Base-by-base conservation (phyloP, 2,329 filamentous ascomycete species). In the Sporothrix humicola region DNA sequence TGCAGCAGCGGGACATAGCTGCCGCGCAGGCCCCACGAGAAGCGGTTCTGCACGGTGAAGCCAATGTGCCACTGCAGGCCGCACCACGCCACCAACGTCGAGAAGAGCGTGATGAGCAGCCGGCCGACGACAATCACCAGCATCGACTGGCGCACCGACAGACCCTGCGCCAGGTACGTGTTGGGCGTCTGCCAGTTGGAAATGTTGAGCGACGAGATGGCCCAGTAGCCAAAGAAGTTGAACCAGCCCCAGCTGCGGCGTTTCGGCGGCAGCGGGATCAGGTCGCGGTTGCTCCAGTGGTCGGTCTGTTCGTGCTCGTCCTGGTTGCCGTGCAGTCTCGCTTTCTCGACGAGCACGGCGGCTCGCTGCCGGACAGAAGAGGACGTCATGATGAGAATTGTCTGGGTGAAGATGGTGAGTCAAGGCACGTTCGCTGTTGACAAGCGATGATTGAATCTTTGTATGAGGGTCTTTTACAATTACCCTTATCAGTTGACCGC, bases 61-160 rank as follows among this genome's bases (percentile, higher is more conserved):
- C 85, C 85, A 73, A 87, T 83, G 76, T 87, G 85, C 84, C 84
- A 87, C 54, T 81, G 82, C 4, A 86, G 72, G 13, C 85, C 85
- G 26, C 82, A 83, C 83, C 84, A 85, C 9, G 83, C 84, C 31
- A 86, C 82, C 4, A 85, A 75, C 12, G 80, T 80, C 0, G 84
- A 81, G 74, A 86, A 86, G 9, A 82, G 66, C 2, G 37, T n/a
- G 80, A 85, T 82, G 4, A 86, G 77, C 0, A 84, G 75, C 4
- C 83, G 81, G 7, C 82, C 82, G 6, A 87, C 71, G 20, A 85
- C 78, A 44, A 86, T 86, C 72, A 86, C 81, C n/a, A 81, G 77
- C 82, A 87, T 85, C 31, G 85, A 78, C 74, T 86, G 84, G 10
- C 81, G 78, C 1, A 86, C 84, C 0, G 84, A 86, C n/a, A 86